Evolutionary conservation across 2,329 filamentous ascomycete genomes (phyloP).

Genomic region (Venturia carpophila): DNA sequence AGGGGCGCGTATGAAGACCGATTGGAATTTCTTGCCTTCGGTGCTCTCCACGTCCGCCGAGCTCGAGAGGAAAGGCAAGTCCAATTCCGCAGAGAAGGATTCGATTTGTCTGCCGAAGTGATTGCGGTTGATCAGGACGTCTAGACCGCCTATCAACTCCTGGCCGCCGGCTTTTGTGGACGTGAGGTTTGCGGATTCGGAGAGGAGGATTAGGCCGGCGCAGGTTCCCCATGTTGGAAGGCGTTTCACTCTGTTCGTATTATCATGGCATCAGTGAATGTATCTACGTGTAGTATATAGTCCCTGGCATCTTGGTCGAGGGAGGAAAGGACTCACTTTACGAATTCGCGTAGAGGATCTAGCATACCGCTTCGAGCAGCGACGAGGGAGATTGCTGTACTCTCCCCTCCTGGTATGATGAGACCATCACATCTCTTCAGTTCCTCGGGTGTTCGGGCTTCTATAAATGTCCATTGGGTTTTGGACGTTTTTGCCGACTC

Average conservation of each 20-base stretch:
- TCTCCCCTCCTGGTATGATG: slow-evolving; percentile 89
- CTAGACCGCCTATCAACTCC: slow-evolving; percentile 83
- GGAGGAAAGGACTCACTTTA: slow-evolving; percentile 56
- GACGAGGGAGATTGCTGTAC: slow-evolving; percentile 84
- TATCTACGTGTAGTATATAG: slow-evolving; percentile 17
- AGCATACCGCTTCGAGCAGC: slow-evolving; percentile 73
- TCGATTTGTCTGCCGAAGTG: slow-evolving; percentile 92
- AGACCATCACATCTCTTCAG: slow-evolving; percentile 70
- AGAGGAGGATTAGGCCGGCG: slow-evolving; percentile 84
- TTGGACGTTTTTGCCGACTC: slow-evolving; percentile 47
- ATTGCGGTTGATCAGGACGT: slow-evolving; percentile 85
- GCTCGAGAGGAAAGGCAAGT: slow-evolving; percentile 59
- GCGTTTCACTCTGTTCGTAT: slow-evolving; percentile 51
- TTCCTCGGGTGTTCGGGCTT: slow-evolving; percentile 70
- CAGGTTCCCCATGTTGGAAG: slow-evolving; percentile 95
- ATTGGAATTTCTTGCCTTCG: slow-evolving; percentile 53
- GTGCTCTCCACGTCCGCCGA: slow-evolving; percentile 24
- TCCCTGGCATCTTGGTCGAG: too few species aligned
- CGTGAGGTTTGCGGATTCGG: slow-evolving; percentile 77
- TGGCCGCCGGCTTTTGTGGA: slow-evolving; percentile 72
- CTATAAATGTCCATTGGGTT: slow-evolving; percentile 54
- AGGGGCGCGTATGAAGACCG: slow-evolving; percentile 89
- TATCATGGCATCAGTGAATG: slow-evolving; percentile 16
- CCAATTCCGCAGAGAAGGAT: slow-evolving; percentile 71
- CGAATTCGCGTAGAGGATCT: slow-evolving; percentile 78